phyloP scores from a whole-genome alignment of 257 asterid species.

The Ilex asprella region DNA sequence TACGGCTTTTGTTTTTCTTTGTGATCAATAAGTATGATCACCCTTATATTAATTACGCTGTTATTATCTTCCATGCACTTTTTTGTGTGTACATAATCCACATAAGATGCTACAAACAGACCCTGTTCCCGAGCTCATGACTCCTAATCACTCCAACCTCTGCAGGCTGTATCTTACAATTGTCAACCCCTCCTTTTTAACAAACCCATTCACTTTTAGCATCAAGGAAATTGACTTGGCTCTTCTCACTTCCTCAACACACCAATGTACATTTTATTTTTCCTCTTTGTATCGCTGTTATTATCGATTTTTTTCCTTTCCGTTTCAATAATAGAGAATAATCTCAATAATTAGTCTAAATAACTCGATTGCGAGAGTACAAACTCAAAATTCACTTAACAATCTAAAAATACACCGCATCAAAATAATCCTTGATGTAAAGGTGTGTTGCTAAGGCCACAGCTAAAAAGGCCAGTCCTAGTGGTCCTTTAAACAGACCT shows the following conservation, averaged over 20 bases:
- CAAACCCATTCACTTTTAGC: slow-evolving; percentile 39
- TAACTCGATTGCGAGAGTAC: too few species aligned
- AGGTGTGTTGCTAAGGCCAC: too few species aligned
- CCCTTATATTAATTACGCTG: slow-evolving; percentile 18
- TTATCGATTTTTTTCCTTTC: too few species aligned
- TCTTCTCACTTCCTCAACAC: slow-evolving; percentile 9
- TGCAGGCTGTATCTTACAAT: slow-evolving; percentile 14
- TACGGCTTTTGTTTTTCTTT: slow-evolving; percentile 18
- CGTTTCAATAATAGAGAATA: too few species aligned
- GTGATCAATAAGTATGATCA: slow-evolving; percentile 6
- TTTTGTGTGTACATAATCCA: slow-evolving; percentile 20
- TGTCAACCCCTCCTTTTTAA: slow-evolving; percentile 45
- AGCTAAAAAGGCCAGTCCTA: too few species aligned
- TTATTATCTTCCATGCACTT: slow-evolving; percentile 33
- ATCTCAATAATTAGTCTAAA: too few species aligned
- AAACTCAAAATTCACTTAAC: too few species aligned
- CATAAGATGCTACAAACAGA: slow-evolving; percentile 27
- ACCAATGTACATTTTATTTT: too few species aligned
- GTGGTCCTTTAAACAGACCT: too few species aligned
- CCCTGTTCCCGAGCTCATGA: slow-evolving; percentile 42
- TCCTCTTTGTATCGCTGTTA: too few species aligned
- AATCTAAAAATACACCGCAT: too few species aligned
- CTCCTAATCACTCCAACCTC: slow-evolving; percentile 26
- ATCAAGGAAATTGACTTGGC: slow-evolving; percentile 44
- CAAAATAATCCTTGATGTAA: too few species aligned